Evolutionary conservation across 2,329 filamentous ascomycete genomes (phyloP).

Genomic region (Davidsoniella eucalypti): DNA sequence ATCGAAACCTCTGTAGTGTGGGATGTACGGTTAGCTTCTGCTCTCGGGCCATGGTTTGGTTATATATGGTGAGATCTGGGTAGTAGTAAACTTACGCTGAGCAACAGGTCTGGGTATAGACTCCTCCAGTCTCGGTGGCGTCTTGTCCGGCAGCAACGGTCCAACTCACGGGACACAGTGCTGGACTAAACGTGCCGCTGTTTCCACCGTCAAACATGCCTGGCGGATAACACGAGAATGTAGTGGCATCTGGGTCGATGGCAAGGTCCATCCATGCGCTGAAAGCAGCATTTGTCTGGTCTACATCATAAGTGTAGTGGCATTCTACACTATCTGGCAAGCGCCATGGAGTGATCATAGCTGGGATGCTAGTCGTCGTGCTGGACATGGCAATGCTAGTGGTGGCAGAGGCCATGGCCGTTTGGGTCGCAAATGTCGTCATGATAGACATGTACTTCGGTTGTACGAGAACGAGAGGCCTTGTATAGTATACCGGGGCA

Average conservation of each 20-base stretch:
- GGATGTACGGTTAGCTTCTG: not conserved
- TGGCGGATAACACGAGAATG: slow-evolving; percentile 25
- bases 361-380: slow-evolving; percentile 17
- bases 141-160: slow-evolving; percentile 21
- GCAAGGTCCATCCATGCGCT: slow-evolving; percentile 24
- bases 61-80: not conserved
- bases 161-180: slow-evolving; percentile 25
- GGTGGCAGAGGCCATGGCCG: not conserved
- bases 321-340: slow-evolving; percentile 19
- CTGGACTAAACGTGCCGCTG: slow-evolving; percentile 25
- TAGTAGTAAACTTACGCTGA: slow-evolving; percentile 22
- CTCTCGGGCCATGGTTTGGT: not conserved
- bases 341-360: slow-evolving; percentile 24
- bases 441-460: not conserved
- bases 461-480: not conserved
- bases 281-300: slow-evolving; percentile 11
- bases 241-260: slow-evolving; percentile 21
- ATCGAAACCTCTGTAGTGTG: slow-evolving; percentile 20
- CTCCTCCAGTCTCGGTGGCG: slow-evolving; percentile 17
- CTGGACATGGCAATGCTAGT: not conserved
- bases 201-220: slow-evolving; percentile 23
- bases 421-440: not conserved
- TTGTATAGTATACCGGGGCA: not conserved
- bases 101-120: slow-evolving; percentile 26
- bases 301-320: slow-evolving; percentile 24